Percentiles rank a stretch among this genome's conserved stretches.
Conservation (phyloP, 164 flowering plant genomes). For the Vitis rupestris region DNA sequence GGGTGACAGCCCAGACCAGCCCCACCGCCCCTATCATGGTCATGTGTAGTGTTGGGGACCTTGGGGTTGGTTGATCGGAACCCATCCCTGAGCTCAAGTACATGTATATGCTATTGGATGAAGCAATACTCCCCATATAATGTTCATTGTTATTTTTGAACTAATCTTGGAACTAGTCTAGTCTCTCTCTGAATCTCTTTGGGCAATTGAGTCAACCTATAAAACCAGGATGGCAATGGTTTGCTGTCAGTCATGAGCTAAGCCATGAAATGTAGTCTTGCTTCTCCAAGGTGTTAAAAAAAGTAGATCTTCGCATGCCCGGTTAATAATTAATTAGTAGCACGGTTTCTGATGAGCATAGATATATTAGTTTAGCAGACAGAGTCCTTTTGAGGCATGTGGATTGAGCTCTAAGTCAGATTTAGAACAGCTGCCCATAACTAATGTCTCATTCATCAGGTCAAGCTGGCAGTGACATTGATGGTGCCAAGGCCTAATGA, state of each 20-base stretch:
- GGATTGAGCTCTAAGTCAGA: constrained; percentile 4
- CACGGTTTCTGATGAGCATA: neutral
- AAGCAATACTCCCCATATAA: too few species aligned
- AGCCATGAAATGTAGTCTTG: neutral
- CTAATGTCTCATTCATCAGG: neutral
- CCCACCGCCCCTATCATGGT: too few species aligned
- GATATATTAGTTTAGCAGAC: constrained; percentile 12
- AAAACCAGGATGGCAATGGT: neutral
- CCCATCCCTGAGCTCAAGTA: too few species aligned
- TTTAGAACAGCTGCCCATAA: constrained; percentile 1
- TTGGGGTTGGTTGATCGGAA: too few species aligned
- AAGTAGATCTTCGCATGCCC: constrained; percentile 1
- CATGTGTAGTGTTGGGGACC: too few species aligned
- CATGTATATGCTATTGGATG: too few species aligned
- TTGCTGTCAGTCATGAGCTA: neutral
- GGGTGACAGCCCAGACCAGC: too few species aligned
- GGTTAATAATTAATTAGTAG: neutral
- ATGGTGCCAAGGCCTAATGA: neutral
- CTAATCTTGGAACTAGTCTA: too few species aligned
- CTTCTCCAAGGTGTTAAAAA: neutral
- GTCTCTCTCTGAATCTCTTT: too few species aligned
- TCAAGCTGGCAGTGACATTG: neutral
- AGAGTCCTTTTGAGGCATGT: constrained; percentile 2
- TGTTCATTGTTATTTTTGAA: too few species aligned
- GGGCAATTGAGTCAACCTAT: neutral